Conservation (phyloP, 768 basidiomycete genomes). For the Boletus rubroflammeus region DNA sequence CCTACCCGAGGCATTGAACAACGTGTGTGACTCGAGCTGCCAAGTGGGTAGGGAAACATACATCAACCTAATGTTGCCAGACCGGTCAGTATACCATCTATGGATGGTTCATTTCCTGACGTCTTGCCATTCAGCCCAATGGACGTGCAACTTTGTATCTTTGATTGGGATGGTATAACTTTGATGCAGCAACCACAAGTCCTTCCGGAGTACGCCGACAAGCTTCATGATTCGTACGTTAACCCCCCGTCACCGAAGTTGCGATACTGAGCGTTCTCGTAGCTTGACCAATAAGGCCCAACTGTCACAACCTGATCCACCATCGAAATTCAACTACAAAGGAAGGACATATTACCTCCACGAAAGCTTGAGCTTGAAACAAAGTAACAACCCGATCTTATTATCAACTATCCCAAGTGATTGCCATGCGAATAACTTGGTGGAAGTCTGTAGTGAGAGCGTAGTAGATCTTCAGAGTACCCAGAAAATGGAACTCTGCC, state of each 20-base stretch:
- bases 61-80: constrained; percentile 54
- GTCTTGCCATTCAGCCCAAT: constrained; percentile 40
- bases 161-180: constrained; percentile 30
- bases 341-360: constrained; percentile 45
- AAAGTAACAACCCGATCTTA: constrained; percentile 32
- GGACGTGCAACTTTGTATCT: constrained; percentile 52
- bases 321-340: constrained; percentile 38
- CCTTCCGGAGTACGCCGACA: constrained; percentile 39
- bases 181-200: constrained; percentile 37
- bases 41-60: constrained; percentile 36
- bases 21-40: constrained; percentile 24
- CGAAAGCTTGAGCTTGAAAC: constrained; percentile 46
- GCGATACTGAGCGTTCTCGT: constrained; percentile 5
- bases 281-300: constrained; percentile 34
- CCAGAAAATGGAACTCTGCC: constrained; percentile 48
- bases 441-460: constrained; percentile 42
- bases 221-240: constrained; percentile 45
- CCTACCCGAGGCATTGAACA: background rate
- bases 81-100: constrained; percentile 40
- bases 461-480: constrained; percentile 51
- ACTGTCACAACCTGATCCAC: constrained; percentile 43
- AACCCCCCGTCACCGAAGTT: background rate
- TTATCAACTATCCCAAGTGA: constrained; percentile 2
- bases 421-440: background rate
- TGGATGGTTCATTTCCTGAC: constrained; percentile 2